Conservation (phyloP, 192 early-diverging fungal species). For the Borealophlyctis nickersoniae region DNA sequence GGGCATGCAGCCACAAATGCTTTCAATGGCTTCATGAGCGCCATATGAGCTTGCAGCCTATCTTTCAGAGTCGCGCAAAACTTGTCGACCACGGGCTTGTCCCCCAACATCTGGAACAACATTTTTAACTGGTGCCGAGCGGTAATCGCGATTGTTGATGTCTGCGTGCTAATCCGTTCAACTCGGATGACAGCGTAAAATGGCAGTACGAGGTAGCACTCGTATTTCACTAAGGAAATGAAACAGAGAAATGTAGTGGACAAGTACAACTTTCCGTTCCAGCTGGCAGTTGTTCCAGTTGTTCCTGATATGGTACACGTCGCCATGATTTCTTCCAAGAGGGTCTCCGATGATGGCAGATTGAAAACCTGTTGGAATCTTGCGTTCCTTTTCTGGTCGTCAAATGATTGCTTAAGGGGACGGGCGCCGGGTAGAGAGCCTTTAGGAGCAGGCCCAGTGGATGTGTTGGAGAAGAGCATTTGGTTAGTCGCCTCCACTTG, state of each 20-base stretch:
- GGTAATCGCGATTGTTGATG: slow-evolving; percentile 75
- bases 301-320: slow-evolving; percentile 57
- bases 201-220: slow-evolving; percentile 77
- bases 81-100: slow-evolving; percentile 64
- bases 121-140: slow-evolving; percentile 89
- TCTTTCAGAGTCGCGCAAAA: slow-evolving; percentile 78
- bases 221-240: slow-evolving; percentile 62
- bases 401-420: slow-evolving; percentile 49
- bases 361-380: slow-evolving; percentile 74
- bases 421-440: slow-evolving; percentile 3
- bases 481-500: slow-evolving; percentile 4
- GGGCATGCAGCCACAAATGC: slow-evolving; percentile 72
- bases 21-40: slow-evolving; percentile 75
- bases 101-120: slow-evolving; percentile 75
- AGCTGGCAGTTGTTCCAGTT: slow-evolving; percentile 36
- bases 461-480: slow-evolving; percentile 10
- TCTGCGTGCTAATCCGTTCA: slow-evolving; percentile 73
- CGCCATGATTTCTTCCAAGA: slow-evolving; percentile 64
- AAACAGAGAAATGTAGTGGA: slow-evolving; percentile 89
- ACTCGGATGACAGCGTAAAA: slow-evolving; percentile 89
- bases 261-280: slow-evolving; percentile 73
- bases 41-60: slow-evolving; percentile 68
- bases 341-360: slow-evolving; percentile 70
- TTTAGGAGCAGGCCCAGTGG: slow-evolving; percentile 31
- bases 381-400: slow-evolving; percentile 73